phyloP scores from a whole-genome alignment of 2,329 filamentous ascomycete genomes.

The Fusarium drepaniforme region DNA sequence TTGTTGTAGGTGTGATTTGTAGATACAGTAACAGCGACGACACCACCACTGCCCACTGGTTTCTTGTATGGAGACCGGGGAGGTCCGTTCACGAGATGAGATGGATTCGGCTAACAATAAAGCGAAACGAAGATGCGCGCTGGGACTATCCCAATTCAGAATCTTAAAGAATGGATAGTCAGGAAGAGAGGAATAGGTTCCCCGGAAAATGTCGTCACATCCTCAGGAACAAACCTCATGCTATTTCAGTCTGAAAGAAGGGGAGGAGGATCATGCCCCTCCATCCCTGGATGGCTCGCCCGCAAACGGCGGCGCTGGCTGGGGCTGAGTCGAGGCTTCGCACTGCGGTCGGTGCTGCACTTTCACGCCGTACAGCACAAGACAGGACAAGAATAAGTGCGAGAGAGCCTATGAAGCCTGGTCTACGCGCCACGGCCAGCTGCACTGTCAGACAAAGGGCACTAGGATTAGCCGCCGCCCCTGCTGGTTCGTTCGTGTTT shows the following conservation, averaged over 20 bases:
- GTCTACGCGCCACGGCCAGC: constrained; percentile 15
- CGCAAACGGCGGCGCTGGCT: constrained; percentile 36
- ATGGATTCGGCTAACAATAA: neutral
- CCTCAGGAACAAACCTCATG: constrained; percentile 1
- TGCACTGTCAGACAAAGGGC: constrained; percentile 16
- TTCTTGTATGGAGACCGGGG: neutral
- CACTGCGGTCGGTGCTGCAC: constrained; percentile 1
- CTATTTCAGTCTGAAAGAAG: neutral
- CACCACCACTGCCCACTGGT: neutral
- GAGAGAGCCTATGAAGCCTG: constrained; percentile 13
- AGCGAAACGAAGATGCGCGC: neutral
- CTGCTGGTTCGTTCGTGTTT: constrained; percentile 6
- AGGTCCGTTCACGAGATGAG: constrained; percentile 3
- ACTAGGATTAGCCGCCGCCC: constrained; percentile 8
- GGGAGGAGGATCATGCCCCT: neutral
- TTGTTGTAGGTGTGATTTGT: neutral
- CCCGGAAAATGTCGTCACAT: constrained; percentile 4
- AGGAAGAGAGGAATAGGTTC: neutral
- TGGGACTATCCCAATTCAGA: neutral
- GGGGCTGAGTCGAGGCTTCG: constrained; percentile 45
- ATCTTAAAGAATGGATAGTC: neutral
- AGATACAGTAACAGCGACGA: neutral
- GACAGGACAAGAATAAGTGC: neutral
- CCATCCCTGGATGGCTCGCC: neutral
- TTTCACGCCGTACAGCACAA: constrained; percentile 1